Evolutionary conservation across 2,329 filamentous ascomycete species (phyloP), one percentile per base, ranked within the genome.

Genomic region (Chaetomium strumarium): DNA sequence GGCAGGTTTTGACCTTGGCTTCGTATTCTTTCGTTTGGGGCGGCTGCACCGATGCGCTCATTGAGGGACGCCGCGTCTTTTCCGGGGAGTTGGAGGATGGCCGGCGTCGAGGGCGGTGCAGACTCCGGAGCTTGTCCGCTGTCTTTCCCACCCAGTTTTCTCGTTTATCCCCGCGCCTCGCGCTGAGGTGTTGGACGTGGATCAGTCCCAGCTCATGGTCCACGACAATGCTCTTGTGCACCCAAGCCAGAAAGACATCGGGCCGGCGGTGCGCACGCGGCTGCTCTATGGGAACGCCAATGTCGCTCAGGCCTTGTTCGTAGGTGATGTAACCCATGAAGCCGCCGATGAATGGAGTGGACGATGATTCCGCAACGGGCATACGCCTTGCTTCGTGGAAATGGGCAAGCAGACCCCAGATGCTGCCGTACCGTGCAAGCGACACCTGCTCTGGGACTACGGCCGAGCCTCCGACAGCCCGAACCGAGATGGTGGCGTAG

Each of bases 251-350:
- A 63, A 82, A 87, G 19, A 92, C 72, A 65, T 95, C 90, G 0
- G 88, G 84, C 11, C 79, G 72, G 36, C 68, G 61, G 51, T 76
- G 70, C 2, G 64, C 63, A 11, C 66, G 62, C 3, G 63, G 58
- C n/a, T 61, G 58, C 2, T 68, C 58, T 10, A 69, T 49, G 1
- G 58, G 17, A 19, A 86, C 72, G 46, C 72, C 68, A 49, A 83
- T 83, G 16, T 76, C 81, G 58, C 76, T 73, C 1, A 95, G 72
- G 0, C 89, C 88, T 65, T 90, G 81, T 67, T 96, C 90, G 55
- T 96, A 95, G 0, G 88, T 90, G 46, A 90, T 78, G 62, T 86
- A 95, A 0, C 90, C 90, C 70, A 95, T 81, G 54, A 95, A 84
- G 0, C 90, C 90, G 47, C 89, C 90, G 68, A 88, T 82, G 65